Evolutionary conservation across 805 yeast genomes (phyloP), one percentile per base, ranked within the genome.

Genomic region (Hagleromyces aurorensis): DNA sequence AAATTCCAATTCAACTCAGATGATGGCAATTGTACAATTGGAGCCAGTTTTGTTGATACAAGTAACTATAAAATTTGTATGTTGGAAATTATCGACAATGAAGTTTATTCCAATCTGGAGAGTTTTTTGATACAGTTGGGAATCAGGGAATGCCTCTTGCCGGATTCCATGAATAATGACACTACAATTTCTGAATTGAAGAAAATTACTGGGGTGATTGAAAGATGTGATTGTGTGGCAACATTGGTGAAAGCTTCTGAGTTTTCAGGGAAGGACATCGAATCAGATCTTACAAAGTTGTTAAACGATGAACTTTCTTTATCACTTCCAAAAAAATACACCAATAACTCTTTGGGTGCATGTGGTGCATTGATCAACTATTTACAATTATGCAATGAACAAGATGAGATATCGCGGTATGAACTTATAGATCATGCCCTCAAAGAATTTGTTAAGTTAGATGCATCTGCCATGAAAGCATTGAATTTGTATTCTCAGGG

Each of bases 401-500:
- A 72, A 31, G 52, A 70, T 6, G 68, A 71, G 35, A 61, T 67
- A 21, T 81, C 80, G 11, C 55, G 65, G 10, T 75, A 67, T 43
- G 58, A 68, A 13, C 58, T 91, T 15, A 69, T 69, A 16, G 69
- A 70, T 40, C 89, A 87, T 54, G 76, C 78, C 34, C 64, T 89
- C 28, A 64, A 72, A n/a, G 76, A 80, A 40, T 87, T 67, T 54
- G 84, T 91, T 94, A 81, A 83, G 48, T 67, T 91, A 27, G 99
- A 91, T 51, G 74, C 89, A 5, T 76, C 96, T 1, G 94, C 97
- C 0, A 73, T 87, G 31, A 75, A 75, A 34, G 94, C 97, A 0
- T 63, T 91, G 36, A 89, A 89, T 50, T 64, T 91, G 16, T 84
- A 87, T 60, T 94, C 96, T 7, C 44, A 40, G 15, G 45, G 41